Conservation (phyloP, 129 eudicot species). For the Helichrysum umbraculigerum region DNA sequence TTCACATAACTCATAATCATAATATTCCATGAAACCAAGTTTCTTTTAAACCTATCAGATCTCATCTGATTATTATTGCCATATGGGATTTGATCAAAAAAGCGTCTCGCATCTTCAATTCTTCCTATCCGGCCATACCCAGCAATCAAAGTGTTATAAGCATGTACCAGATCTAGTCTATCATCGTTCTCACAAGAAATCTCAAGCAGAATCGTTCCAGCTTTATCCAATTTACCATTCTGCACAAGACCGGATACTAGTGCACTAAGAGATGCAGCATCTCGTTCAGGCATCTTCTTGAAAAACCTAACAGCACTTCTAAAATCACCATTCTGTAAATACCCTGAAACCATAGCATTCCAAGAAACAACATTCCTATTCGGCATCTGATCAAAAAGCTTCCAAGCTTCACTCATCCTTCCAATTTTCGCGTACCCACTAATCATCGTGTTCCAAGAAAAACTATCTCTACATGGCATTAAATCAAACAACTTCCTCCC, state of each 20-base stretch:
- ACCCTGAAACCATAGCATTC: constrained; percentile 76
- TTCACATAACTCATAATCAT: constrained; percentile 85
- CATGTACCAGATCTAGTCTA: constrained; percentile 50
- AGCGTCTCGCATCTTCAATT: constrained; percentile 60
- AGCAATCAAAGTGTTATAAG: constrained; percentile 80
- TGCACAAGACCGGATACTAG: constrained; percentile 71
- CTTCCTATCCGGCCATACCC: constrained; percentile 81
- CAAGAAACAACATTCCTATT: constrained; percentile 65
- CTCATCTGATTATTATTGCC: constrained; percentile 6
- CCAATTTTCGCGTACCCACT: background rate
- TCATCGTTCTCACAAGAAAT: constrained; percentile 29
- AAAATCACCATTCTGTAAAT: constrained; percentile 61
- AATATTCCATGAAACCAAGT: constrained; percentile 78
- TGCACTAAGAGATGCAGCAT: constrained; percentile 65
- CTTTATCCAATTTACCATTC: constrained; percentile 55
- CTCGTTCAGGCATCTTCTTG: constrained; percentile 60
- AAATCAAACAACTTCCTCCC: background rate
- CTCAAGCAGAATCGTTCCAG: constrained; percentile 43
- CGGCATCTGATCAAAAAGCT: constrained; percentile 62
- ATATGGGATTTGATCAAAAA: constrained; percentile 58
- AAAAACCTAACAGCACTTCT: constrained; percentile 53
- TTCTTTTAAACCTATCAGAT: constrained; percentile 45
- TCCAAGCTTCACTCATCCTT: constrained; percentile 6
- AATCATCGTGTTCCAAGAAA: constrained; percentile 5
- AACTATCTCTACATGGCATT: background rate